Base-by-base conservation (phyloP, 2,329 filamentous ascomycete species). In the Waltergamsia citrina region DNA sequence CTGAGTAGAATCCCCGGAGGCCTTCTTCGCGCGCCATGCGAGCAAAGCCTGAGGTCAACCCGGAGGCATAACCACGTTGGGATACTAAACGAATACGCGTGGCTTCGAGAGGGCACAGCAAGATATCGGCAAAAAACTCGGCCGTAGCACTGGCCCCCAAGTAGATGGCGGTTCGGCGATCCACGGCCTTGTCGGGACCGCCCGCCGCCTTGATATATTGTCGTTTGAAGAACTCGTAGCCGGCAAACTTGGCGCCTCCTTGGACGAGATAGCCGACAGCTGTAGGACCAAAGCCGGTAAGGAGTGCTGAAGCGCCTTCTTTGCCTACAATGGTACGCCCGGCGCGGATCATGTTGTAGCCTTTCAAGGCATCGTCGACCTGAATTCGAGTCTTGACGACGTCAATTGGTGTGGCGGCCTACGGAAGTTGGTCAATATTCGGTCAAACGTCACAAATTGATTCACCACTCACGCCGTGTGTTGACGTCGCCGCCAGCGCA, bases 221-320 rank as follows among this genome's bases (percentile, higher is more conserved):
- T 65, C 90, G 82, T 74, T 93, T 93, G 81, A 93, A 93, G 71
- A 86, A 85, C 65, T 93, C 85, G 65, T 93, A 93, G 51, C 85
- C 85, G 51, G 84, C 83, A 62, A 93, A 93, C 68, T 93, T 93
- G 71, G 82, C 81, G 47, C 85, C 85, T 54, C 85, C 85, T 64
- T 93, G 85, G 38, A 92, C 78, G 63, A 92, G 83, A 65, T 93
- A 93, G 54, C 85, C 85, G 36, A 86, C 84, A 40, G 81, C 81
- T 40, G 85, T 93, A 42, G 85, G 85, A 41, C 85, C 85, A 60
- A 86, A 81, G 53, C 85, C 85, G 14, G 85, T 92, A 52, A 86
- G 69, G 46, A 93, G 71, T 42, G 85, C 84, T 42, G 78, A 76
- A 43, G 82, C 77, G 54, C 86, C 86, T 63, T 93, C 85, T 44